phyloP scores from a whole-genome alignment of 345 rosid species.

The Geranium rotundifolium region DNA sequence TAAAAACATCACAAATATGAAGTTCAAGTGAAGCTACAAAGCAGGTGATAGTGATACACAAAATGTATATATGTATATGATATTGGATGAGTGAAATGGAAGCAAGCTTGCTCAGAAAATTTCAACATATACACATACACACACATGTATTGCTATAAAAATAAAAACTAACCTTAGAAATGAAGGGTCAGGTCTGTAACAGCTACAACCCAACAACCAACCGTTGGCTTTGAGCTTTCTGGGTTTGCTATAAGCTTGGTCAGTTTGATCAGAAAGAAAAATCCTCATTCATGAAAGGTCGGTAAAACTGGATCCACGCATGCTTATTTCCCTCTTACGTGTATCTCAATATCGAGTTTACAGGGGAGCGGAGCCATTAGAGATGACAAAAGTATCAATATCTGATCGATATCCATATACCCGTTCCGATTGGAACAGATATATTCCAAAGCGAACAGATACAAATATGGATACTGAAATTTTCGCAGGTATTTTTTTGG shows the following conservation, averaged over 20 bases:
- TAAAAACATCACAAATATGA: conserved; percentile 15
- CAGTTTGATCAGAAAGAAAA: background rate
- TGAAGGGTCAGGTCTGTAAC: conserved; percentile 27
- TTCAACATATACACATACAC: background rate
- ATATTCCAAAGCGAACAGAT: too few relatives aligned
- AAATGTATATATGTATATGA: background rate
- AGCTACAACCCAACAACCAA: conserved; percentile 43
- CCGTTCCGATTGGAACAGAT: too few relatives aligned
- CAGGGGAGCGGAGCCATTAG: too few relatives aligned
- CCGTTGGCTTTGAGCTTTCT: conserved; percentile 21
- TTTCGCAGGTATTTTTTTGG: too few relatives aligned
- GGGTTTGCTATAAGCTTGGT: background rate
- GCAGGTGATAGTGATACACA: conserved; percentile 27
- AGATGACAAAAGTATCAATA: too few relatives aligned
- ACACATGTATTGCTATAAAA: background rate
- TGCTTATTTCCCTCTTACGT: too few relatives aligned
- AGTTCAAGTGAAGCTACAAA: conserved; percentile 42
- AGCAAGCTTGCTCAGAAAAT: conserved; percentile 20
- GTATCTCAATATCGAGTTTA: too few relatives aligned
- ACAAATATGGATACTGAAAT: too few relatives aligned
- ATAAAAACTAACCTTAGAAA: conserved; percentile 25
- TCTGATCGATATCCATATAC: too few relatives aligned
- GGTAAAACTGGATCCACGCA: background rate
- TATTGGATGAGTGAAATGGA: conserved; percentile 40
- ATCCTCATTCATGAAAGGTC: too few relatives aligned